Percentiles rank a stretch among this genome's conserved stretches.
Evolutionary conservation across 352 stramenopile genomes (phyloP).

Genomic region (Pythium insidiosum): DNA sequence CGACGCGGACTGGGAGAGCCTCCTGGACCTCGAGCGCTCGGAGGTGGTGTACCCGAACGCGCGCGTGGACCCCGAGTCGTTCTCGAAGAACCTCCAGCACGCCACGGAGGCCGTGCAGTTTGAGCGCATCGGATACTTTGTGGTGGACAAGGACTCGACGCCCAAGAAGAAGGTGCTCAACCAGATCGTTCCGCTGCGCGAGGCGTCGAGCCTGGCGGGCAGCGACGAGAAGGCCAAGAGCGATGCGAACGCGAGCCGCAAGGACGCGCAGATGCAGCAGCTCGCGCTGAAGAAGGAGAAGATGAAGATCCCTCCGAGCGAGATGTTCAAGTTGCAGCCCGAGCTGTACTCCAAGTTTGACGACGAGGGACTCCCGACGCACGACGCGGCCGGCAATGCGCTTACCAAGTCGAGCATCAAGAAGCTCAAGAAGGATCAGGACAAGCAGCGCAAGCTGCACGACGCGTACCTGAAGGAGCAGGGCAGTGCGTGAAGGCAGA

Average conservation of each 20-base stretch:
- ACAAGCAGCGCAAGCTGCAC: constrained; percentile 85
- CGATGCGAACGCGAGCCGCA: constrained; percentile 52
- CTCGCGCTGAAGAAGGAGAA: constrained; percentile 89
- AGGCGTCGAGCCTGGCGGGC: constrained; percentile 36
- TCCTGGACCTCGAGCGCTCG: constrained; percentile 83
- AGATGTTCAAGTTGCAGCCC: constrained; percentile 71
- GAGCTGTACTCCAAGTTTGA: constrained; percentile 72
- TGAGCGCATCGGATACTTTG: constrained; percentile 98
- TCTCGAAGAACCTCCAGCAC: constrained; percentile 30
- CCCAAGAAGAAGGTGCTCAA: constrained; percentile 93
- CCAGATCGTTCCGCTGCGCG: constrained; percentile 93
- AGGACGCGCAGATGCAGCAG: constrained; percentile 77
- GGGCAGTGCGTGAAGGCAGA: constrained; percentile 5
- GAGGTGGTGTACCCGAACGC: constrained; percentile 79
- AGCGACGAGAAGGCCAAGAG: constrained; percentile 45
- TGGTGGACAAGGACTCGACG: constrained; percentile 93
- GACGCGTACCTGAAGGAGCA: constrained; percentile 45
- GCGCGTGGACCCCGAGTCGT: constrained; percentile 84
- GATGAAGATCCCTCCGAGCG: constrained; percentile 83
- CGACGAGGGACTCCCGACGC: constrained; percentile 62
- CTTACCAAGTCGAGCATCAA: constrained; percentile 80
- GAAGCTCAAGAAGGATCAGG: constrained; percentile 86
- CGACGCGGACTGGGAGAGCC: constrained; percentile 50
- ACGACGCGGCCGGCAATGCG: constrained; percentile 42
- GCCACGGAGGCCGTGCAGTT: constrained; percentile 90